phyloP scores from a whole-genome alignment of 2,329 filamentous ascomycete genomes.

The Cordyceps militaris region DNA sequence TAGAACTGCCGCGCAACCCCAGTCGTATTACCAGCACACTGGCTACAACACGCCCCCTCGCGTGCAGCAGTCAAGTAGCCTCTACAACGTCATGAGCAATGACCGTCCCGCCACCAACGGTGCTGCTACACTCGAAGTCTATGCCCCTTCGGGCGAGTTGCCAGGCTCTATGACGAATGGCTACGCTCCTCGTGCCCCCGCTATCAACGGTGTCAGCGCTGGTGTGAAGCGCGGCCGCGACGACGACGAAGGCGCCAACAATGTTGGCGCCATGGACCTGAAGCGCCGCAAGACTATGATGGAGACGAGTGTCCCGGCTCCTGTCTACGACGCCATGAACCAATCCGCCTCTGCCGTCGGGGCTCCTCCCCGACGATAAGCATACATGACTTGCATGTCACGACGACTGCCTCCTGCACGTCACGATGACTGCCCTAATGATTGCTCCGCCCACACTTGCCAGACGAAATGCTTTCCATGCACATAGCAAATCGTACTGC shows the following conservation, averaged over 20 bases:
- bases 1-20: slow-evolving; percentile 64
- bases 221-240: slow-evolving; percentile 42
- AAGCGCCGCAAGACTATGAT: slow-evolving; percentile 77
- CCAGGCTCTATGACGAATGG: slow-evolving; percentile 48
- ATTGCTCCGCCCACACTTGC: background rate
- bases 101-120: slow-evolving; percentile 63
- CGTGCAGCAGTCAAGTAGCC: slow-evolving; percentile 61
- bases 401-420: background rate
- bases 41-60: slow-evolving; percentile 78
- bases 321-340: slow-evolving; percentile 43
- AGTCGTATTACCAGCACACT: slow-evolving; percentile 64
- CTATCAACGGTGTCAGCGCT: slow-evolving; percentile 55
- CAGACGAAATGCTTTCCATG: background rate
- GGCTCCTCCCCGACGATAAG: slow-evolving; percentile 34
- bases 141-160: slow-evolving; percentile 59
- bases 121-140: slow-evolving; percentile 59
- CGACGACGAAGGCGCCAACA: slow-evolving; percentile 52
- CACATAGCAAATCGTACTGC: background rate
- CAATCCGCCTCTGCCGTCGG: slow-evolving; percentile 40
- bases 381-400: background rate
- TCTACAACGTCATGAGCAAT: slow-evolving; percentile 86
- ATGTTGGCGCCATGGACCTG: slow-evolving; percentile 51
- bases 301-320: slow-evolving; percentile 47
- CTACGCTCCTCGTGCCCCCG: slow-evolving; percentile 55
- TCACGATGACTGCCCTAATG: slow-evolving; percentile 1